Evolutionary conservation across 78 protist species (phyloP).

Genomic region (Dictyostelium firmibasis): DNA sequence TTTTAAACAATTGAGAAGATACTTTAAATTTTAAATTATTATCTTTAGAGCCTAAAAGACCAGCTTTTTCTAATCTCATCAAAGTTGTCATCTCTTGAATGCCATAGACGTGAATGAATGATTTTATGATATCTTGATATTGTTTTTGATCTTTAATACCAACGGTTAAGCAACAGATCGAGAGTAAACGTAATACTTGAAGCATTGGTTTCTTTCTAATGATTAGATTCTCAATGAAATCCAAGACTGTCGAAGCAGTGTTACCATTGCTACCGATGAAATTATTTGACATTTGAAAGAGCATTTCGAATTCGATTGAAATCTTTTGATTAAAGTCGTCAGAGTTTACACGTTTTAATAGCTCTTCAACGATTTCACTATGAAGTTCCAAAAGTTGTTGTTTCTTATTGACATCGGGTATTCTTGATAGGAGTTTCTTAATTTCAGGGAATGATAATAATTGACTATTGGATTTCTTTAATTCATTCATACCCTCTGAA

Average conservation of each 20-base stretch:
- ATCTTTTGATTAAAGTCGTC: constrained; percentile 3
- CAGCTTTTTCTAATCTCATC: not conserved
- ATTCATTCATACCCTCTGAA: not conserved
- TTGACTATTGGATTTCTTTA: not conserved
- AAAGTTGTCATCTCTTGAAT: not conserved
- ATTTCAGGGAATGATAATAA: constrained; percentile 1
- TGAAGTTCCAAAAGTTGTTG: not conserved
- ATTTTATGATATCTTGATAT: not conserved
- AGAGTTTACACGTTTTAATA: not conserved
- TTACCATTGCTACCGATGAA: not conserved
- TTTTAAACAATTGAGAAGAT: not conserved
- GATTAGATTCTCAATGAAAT: not conserved
- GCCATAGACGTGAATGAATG: not conserved
- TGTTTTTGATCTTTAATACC: not conserved
- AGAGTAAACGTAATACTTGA: not conserved
- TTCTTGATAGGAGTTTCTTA: not conserved
- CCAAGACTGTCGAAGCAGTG: not conserved
- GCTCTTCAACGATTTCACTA: not conserved
- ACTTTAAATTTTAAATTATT: not conserved
- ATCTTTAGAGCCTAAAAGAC: not conserved
- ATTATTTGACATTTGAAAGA: not conserved
- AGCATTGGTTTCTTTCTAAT: constrained; percentile 26
- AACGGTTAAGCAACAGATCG: constrained; percentile 13
- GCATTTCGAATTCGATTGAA: not conserved
- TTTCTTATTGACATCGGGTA: not conserved